Percentiles rank a stretch among this genome's conserved stretches.
These are phyloP conservation scores for Anisodus acutangulus DNA, from an alignment of 257 asterid genomes.

Conservation along the genomic window DNA sequence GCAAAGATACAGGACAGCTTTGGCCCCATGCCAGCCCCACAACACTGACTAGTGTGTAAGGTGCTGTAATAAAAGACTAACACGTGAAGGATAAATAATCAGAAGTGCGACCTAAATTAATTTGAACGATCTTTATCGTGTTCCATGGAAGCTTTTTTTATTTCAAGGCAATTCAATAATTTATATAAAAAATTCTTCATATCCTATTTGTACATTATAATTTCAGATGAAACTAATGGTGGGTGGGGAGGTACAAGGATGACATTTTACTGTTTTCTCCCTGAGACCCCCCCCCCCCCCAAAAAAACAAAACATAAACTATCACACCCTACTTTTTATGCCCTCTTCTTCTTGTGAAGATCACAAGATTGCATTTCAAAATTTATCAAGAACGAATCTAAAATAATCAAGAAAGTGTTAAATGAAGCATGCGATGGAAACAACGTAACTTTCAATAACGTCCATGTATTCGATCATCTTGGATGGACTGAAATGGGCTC, in stretches of 20 bases:
- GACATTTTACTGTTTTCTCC: not conserved
- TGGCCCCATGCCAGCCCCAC: slow-evolving; percentile 28
- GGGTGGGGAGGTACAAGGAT: not conserved
- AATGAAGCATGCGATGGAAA: not conserved
- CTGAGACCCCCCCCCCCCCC: not conserved
- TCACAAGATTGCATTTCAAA: not conserved
- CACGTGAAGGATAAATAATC: not conserved
- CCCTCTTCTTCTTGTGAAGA: not conserved
- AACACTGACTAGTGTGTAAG: not conserved
- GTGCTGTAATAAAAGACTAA: not conserved
- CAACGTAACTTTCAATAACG: not conserved
- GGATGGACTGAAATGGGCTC: not conserved
- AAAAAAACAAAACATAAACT: not conserved
- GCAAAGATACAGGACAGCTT: slow-evolving; percentile 2
- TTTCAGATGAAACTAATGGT: not conserved
- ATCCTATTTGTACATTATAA: not conserved
- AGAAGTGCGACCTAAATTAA: not conserved
- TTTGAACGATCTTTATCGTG: not conserved
- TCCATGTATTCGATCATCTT: not conserved
- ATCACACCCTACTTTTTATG: not conserved
- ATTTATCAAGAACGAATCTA: not conserved
- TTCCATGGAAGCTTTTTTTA: not conserved
- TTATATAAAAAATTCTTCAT: not conserved
- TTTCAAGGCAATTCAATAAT: not conserved
- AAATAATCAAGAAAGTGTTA: slow-evolving; percentile 16